These are phyloP conservation scores for Metschnikowia borealis DNA, from an alignment of 805 yeast species.

Conservation along the genomic window DNA sequence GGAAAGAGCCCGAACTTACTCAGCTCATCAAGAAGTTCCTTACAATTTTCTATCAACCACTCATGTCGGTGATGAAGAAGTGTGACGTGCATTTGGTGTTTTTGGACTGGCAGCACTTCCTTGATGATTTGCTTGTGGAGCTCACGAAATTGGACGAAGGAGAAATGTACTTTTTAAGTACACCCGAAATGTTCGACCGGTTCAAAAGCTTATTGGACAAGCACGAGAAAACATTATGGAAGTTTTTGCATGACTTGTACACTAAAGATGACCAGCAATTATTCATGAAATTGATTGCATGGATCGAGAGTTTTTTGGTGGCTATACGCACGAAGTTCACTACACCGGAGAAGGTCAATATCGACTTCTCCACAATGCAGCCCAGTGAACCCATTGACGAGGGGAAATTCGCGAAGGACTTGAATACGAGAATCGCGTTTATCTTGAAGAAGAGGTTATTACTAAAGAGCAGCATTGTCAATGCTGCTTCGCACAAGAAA, in stretches of 20 bases:
- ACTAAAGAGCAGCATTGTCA: constrained; percentile 32
- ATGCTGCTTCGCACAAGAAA: constrained; percentile 4
- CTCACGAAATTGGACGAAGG: constrained; percentile 55
- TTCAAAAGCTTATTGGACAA: constrained; percentile 62
- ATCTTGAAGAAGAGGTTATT: constrained; percentile 36
- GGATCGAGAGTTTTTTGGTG: constrained; percentile 67
- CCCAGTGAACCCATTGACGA: constrained; percentile 26
- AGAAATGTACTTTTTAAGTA: constrained; percentile 42
- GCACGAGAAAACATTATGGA: constrained; percentile 70
- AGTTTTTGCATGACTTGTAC: constrained; percentile 79
- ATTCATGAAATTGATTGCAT: constrained; percentile 65
- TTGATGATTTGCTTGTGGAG: constrained; percentile 59
- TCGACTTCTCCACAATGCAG: constrained; percentile 38
- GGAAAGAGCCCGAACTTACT: constrained; percentile 86
- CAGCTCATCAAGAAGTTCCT: constrained; percentile 68
- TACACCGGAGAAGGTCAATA: constrained; percentile 33
- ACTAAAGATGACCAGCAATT: constrained; percentile 66
- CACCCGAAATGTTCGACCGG: constrained; percentile 62
- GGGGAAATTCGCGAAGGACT: constrained; percentile 32
- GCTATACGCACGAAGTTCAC: constrained; percentile 61
- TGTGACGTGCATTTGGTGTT: constrained; percentile 66
- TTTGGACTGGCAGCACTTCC: constrained; percentile 33
- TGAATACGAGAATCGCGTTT: constrained; percentile 36
- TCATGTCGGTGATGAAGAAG: constrained; percentile 61
- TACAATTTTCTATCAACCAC: constrained; percentile 67